phyloP scores from a whole-genome alignment of 148 eudicot species.

The Camellia granthamiana region DNA sequence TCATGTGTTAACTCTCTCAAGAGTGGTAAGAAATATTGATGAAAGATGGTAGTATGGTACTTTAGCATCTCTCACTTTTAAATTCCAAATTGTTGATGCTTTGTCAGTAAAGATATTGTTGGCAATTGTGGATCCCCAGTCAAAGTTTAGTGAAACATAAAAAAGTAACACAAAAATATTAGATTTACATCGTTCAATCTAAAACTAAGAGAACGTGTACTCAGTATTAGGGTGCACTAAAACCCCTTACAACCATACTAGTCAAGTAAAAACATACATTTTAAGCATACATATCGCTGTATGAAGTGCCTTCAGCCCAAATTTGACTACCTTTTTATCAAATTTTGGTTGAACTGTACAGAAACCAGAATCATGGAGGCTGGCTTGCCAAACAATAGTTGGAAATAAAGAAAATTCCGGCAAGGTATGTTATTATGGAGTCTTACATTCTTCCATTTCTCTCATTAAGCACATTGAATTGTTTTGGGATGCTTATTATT shows the following conservation, averaged over 20 bases:
- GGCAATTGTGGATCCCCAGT: no score
- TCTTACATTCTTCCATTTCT: conserved; percentile 1
- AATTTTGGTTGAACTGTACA: conserved; percentile 24
- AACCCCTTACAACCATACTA: no score
- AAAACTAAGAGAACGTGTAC: no score
- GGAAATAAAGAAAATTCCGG: conserved; percentile 95
- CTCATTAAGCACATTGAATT: neutral
- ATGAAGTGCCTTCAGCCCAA: neutral
- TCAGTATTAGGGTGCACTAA: no score
- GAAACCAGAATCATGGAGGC: conserved; percentile 99
- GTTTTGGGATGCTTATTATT: neutral
- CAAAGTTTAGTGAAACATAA: no score
- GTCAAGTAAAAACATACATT: neutral
- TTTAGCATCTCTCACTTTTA: neutral
- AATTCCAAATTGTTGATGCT: neutral
- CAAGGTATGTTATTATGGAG: conserved; percentile 49
- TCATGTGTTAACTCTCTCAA: neutral
- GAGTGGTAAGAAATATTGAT: neutral
- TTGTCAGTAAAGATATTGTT: neutral
- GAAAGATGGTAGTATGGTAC: neutral
- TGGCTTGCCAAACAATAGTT: conserved; percentile 96
- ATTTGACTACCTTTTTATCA: neutral
- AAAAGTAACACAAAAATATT: no score
- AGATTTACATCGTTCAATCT: no score
- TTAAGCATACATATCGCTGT: neutral